Conservation (phyloP, 179 eudicot genomes). For the Silene noctiflora region DNA sequence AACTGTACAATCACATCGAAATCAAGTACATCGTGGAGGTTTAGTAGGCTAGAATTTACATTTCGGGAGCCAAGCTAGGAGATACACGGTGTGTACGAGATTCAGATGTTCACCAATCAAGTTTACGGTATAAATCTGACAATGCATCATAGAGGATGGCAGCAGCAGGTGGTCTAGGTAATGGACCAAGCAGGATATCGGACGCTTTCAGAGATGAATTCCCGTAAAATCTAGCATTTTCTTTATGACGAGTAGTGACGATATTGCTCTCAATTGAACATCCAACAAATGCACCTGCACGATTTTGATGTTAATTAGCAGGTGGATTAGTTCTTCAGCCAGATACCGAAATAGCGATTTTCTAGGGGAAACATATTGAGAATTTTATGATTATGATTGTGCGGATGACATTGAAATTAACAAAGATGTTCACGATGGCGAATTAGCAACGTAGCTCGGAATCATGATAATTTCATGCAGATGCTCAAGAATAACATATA, state of each 20-base stretch:
- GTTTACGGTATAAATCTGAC: slow-evolving; percentile 54
- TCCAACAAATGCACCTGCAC: slow-evolving; percentile 85
- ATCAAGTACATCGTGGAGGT: slow-evolving; percentile 9
- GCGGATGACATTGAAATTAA: no score
- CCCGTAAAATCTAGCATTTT: slow-evolving; percentile 76
- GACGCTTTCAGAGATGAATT: slow-evolving; percentile 61
- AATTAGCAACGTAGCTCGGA: no score
- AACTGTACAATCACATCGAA: slow-evolving; percentile 20
- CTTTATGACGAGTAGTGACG: slow-evolving; percentile 66
- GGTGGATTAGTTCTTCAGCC: no score
- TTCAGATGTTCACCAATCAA: slow-evolving; percentile 20
- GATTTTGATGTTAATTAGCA: slow-evolving; percentile 8
- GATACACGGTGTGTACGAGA: slow-evolving; percentile 23
- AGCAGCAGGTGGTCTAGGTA: slow-evolving; percentile 87
- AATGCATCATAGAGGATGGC: slow-evolving; percentile 66
- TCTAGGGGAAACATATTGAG: no score
- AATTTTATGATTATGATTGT: no score
- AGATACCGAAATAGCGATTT: no score
- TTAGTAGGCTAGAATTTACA: slow-evolving; percentile 22
- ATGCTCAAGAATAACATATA: no score
- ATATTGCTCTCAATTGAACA: slow-evolving; percentile 85
- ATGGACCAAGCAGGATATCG: slow-evolving; percentile 65
- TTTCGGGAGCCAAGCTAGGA: slow-evolving; percentile 14
- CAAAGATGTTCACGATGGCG: no score
- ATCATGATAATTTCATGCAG: no score